Base-by-base conservation (phyloP, 2,329 filamentous ascomycete species). In the Stagonosporopsis cucurbitacearum region DNA sequence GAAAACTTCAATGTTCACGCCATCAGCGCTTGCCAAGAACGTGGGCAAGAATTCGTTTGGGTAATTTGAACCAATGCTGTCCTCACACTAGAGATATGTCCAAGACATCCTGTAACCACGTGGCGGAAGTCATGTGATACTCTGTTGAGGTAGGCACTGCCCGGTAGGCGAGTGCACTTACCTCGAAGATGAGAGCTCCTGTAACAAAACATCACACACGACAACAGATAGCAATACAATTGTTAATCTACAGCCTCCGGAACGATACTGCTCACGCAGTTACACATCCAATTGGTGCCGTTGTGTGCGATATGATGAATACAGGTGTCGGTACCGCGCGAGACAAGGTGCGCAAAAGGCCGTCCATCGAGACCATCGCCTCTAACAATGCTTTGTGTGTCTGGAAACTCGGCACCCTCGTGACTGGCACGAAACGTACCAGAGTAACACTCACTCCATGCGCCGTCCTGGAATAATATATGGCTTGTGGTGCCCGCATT, bases 301-400 rank as follows among this genome's bases (percentile, higher is more conserved):
- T 61, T 49, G 22, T 53, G 45, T 13, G 39, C 32, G 8, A 13
- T 59, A 13, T 57, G 37, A 23, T 61, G 52, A 1, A 61, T 51
- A 20, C 59, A 54, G 13, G 50, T 30, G 26, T 57, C 49, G 2
- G 48, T 57, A 7, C 59, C 55, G 25, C 59, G 26, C 0, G 56
- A 53, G 1, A 61, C 33, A 1, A 61, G 35, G 13, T 59, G 55
- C 26, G 58, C 54, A 28, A 50, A 54, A 1, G 57, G 54, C 2
- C 42, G 35, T 0, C 45, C 54, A 15, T 54, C 57, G 6, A 35
- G 19, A 2, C 49, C 54, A n/a, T 51, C 40, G 4, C 43, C 56
- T 25, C 22, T 23, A 13, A 56, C 42, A 2, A 61, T 44, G 26
- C 59, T 61, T 39, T 56, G 51, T 1, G 59, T 59, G 17, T 61